These are phyloP conservation scores for Protea cynaroides DNA, from an alignment of 164 flowering plant genomes.

Conservation along the genomic window DNA sequence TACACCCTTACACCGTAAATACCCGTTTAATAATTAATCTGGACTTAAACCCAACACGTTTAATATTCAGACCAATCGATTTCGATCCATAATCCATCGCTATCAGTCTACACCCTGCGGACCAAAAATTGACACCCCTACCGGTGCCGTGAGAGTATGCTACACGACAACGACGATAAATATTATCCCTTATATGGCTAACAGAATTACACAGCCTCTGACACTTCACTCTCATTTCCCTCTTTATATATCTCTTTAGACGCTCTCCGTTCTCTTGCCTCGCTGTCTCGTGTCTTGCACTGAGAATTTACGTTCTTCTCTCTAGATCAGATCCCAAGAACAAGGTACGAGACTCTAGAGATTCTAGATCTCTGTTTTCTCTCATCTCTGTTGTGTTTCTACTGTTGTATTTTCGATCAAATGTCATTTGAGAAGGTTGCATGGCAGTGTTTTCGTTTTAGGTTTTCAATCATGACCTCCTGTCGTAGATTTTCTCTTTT, in stretches of 20 bases:
- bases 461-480: background rate
- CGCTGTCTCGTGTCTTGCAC: background rate
- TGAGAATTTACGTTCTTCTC: background rate
- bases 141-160: too few relatives aligned
- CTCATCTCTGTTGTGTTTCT: background rate
- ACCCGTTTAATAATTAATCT: too few relatives aligned
- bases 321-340: conserved; percentile 3
- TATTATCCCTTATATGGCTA: background rate
- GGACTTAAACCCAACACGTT: too few relatives aligned
- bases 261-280: background rate
- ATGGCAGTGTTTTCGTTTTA: background rate
- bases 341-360: conserved; percentile 7
- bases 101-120: too few relatives aligned
- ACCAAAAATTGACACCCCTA: too few relatives aligned
- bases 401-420: background rate
- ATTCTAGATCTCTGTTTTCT: conserved; percentile 5
- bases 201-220: background rate
- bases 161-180: background rate
- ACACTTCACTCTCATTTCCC: background rate
- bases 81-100: too few relatives aligned
- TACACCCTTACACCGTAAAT: too few relatives aligned
- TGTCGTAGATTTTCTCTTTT: background rate
- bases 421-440: background rate
- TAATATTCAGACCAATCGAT: too few relatives aligned
- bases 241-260: background rate